A percentile compares a stretch with the other conserved stretches of the same genome.
Evolutionary conservation across 139 green algal species (phyloP).

Genomic region (Pseudopediastrum boryanum): DNA sequence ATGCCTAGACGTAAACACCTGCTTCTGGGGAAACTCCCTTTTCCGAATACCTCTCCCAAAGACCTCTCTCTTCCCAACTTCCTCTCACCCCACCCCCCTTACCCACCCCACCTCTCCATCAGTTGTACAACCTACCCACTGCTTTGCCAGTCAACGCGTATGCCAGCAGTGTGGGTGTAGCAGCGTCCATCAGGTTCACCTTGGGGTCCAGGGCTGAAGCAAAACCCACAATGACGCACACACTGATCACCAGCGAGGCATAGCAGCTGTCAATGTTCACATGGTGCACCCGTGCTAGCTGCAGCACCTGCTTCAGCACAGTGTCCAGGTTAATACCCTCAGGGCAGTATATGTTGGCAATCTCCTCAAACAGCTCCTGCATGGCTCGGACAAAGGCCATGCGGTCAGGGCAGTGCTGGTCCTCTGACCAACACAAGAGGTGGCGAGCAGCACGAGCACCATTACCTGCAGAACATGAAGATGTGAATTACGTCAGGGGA

Average conservation of each 20-base stretch:
- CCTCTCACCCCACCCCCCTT: too few species aligned
- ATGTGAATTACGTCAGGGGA: neutral
- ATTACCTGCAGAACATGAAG: conserved; percentile 51
- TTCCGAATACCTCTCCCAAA: too few species aligned
- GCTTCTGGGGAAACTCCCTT: too few species aligned
- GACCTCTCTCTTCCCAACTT: too few species aligned
- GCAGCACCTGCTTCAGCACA: conserved; percentile 76
- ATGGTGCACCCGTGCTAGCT: conserved; percentile 66
- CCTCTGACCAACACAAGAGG: conserved; percentile 69
- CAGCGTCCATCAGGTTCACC: conserved; percentile 90
- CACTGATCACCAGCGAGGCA: conserved; percentile 80
- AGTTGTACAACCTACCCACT: conserved; percentile 74
- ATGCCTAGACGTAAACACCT: too few species aligned
- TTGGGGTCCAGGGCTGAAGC: conserved; percentile 79
- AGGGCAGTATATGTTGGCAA: conserved; percentile 61
- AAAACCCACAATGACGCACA: conserved; percentile 91
- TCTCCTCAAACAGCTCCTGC: conserved; percentile 59
- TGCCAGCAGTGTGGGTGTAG: conserved; percentile 49
- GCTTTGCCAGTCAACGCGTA: conserved; percentile 78
- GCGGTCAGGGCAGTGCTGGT: conserved; percentile 57
- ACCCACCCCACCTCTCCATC: neutral
- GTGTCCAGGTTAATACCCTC: conserved; percentile 83
- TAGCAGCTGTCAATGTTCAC: conserved; percentile 90
- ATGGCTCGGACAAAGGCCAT: conserved; percentile 72
- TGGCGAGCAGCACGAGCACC: conserved; percentile 66